These are phyloP conservation scores for Debaryomyces robertsiae DNA, from an alignment of 1,139 yeast genomes.

Conservation along the genomic window DNA sequence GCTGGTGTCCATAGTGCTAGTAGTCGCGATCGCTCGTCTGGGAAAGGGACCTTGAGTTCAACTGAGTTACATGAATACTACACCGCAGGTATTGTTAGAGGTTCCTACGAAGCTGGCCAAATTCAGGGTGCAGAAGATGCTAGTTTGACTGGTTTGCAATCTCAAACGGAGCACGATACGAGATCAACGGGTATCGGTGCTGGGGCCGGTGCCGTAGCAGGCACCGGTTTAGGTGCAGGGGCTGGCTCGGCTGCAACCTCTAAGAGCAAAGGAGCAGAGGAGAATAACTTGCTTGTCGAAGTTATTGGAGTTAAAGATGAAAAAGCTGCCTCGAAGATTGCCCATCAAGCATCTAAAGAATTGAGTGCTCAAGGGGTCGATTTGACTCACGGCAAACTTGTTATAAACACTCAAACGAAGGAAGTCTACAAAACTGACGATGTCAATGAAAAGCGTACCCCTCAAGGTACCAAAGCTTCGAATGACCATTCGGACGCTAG, in stretches of 20 bases:
- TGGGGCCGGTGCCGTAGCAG: slow-evolving; percentile 1
- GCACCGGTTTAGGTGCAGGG: too few species aligned
- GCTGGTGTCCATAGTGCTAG: slow-evolving; percentile 9
- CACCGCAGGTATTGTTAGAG: slow-evolving; percentile 7
- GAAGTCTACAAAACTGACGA: slow-evolving; percentile 32
- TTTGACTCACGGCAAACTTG: slow-evolving; percentile 37
- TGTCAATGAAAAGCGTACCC: slow-evolving; percentile 1
- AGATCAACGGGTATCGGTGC: not conserved
- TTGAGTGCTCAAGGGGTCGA: slow-evolving; percentile 39
- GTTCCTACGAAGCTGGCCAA: slow-evolving; percentile 9
- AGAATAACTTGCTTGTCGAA: slow-evolving; percentile 33
- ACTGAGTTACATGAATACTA: slow-evolving; percentile 3
- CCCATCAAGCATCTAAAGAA: slow-evolving; percentile 39
- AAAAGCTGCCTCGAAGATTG: slow-evolving; percentile 36
- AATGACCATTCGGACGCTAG: slow-evolving; percentile 1
- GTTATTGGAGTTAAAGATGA: slow-evolving; percentile 42
- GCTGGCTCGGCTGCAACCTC: not conserved
- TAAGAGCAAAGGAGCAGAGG: slow-evolving; percentile 7
- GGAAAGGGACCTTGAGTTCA: not conserved
- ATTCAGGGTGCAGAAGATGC: slow-evolving; percentile 8
- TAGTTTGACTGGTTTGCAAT: slow-evolving; percentile 1
- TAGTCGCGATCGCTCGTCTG: slow-evolving; percentile 1
- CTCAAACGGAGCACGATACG: not conserved
- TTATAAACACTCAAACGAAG: slow-evolving; percentile 38
- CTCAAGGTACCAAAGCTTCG: not conserved